Base-by-base conservation (phyloP, 345 rosid genomes). In the Erucastrum elatum region DNA sequence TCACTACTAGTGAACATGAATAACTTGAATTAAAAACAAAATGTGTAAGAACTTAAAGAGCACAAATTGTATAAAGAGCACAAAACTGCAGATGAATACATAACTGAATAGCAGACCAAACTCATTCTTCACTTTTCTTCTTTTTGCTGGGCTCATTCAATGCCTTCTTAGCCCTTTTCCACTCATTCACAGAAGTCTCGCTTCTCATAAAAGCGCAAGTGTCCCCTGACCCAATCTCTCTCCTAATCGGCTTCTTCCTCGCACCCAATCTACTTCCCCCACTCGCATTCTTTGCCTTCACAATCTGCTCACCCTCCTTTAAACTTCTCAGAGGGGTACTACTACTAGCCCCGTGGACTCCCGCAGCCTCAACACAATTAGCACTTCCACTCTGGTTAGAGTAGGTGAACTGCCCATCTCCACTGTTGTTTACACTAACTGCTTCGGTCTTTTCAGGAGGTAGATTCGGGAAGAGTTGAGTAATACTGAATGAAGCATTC, bases 121-220 rank as follows among this genome's bases (percentile, higher is more conserved):
- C 77, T 79, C 72, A 81, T 25, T 80, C 84, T 70, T 67, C 78
- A 6, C 16, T 68, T 15, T 66, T 66, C 56, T 77, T 89, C 86
- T 76, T 85, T 85, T 85, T 90, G 70, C 84, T 82, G 0, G 86
- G 85, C 51, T 85, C 86, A 29, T 79, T 84, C 10, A 91, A 67
- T 51, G 89, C 84, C 53, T 91, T 90, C 83, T 91, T 95, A 33
- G 87, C 81, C 16, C 77, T 87, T 1, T 82, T 84, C 97, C 96
- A 93, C 70, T 91, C 93, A 72, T 86, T 87, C 77, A 89, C 21
- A n/a, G 99, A 95, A 73, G 88, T 79, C 10, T 15, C 60, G 60
- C 26, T 53, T 53, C 60, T 53, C 60, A 53, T 53, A 53, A 53
- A 53, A 53, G 60, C 78, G 81, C 96, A 90, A 74, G 85, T 85